Conservation (phyloP, 176 grass and related monocot species). For the Oryza coarctata region DNA sequence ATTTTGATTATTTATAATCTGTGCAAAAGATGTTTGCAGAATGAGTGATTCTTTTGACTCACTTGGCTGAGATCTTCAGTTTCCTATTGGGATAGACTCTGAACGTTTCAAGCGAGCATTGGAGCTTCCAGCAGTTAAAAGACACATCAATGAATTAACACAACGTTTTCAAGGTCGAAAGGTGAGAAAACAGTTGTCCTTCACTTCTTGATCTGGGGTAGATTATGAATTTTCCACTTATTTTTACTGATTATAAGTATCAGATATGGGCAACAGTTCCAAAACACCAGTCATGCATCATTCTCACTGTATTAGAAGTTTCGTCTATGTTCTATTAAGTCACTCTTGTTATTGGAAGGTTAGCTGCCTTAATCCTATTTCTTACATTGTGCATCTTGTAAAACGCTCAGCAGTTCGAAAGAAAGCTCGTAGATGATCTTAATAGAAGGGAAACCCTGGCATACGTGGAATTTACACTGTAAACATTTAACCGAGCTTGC, state of each 20-base stretch:
- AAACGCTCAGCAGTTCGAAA: neutral
- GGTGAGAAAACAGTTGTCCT: conserved; percentile 43
- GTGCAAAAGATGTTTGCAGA: conserved; percentile 22
- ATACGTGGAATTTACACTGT: neutral
- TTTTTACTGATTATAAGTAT: conserved; percentile 14
- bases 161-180: conserved; percentile 76
- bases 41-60: conserved; percentile 46
- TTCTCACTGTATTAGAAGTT: neutral
- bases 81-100: conserved; percentile 99
- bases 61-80: conserved; percentile 74
- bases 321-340: neutral
- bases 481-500: neutral
- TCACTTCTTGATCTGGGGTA: neutral
- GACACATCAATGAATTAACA: conserved; percentile 68
- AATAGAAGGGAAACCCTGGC: neutral
- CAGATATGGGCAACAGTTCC: neutral
- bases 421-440: neutral
- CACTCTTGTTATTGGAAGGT: too few species aligned
- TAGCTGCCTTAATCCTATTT: too few species aligned
- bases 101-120: conserved; percentile 93
- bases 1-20: conserved; percentile 32
- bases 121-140: conserved; percentile 77
- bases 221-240: neutral
- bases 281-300: neutral
- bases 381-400: neutral